Conservation (phyloP, 1,284 basidiomycete species). For the Cryptococcus sp. region DNA sequence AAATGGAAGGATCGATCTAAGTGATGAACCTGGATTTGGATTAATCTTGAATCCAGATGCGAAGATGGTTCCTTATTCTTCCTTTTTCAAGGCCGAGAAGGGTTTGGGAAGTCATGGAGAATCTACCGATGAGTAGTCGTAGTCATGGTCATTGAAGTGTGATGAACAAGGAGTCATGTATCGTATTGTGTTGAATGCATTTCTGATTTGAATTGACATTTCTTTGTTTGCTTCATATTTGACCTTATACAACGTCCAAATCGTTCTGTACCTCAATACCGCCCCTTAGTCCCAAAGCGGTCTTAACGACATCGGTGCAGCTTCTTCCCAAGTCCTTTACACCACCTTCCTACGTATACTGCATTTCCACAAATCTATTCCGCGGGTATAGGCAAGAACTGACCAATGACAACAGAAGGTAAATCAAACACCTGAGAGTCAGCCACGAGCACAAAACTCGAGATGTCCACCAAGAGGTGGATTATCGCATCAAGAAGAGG, state of each 20-base stretch:
- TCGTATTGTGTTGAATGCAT: neutral
- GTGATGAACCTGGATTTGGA: slow-evolving; percentile 53
- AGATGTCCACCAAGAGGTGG: neutral
- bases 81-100: slow-evolving; percentile 36
- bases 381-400: slow-evolving; percentile 42
- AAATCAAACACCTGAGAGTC: slow-evolving; percentile 40
- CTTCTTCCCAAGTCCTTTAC: too few species aligned
- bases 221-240: too few species aligned
- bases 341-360: too few species aligned
- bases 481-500: neutral
- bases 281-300: too few species aligned
- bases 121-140: slow-evolving; percentile 13
- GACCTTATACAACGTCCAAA: too few species aligned
- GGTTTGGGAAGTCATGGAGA: slow-evolving; percentile 36
- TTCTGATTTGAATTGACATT: too few species aligned
- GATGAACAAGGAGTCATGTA: too few species aligned
- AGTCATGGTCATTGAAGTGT: too few species aligned
- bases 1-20: slow-evolving; percentile 51
- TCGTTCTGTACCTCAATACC: too few species aligned
- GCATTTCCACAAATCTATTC: too few species aligned
- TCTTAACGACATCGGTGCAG: too few species aligned
- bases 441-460: neutral
- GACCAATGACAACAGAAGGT: slow-evolving; percentile 80
- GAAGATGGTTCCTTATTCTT: slow-evolving; percentile 43
- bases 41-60: slow-evolving; percentile 52